phyloP scores from a whole-genome alignment of 2,329 filamentous ascomycete genomes.

The Anthostomella pinea region DNA sequence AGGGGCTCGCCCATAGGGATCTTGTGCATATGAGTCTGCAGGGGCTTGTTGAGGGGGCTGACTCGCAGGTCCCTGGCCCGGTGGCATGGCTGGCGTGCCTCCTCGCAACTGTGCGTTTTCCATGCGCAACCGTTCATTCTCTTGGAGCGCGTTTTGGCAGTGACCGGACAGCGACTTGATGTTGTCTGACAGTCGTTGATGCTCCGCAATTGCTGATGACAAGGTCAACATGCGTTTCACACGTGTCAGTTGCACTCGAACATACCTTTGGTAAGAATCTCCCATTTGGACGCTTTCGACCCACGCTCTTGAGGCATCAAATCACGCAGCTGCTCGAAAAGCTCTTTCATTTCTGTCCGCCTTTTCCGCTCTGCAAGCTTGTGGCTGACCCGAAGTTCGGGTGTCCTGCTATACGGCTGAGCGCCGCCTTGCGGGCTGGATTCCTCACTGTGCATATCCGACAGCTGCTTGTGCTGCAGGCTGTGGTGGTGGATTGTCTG shows the following conservation, averaged over 20 bases:
- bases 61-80: slow-evolving; percentile 20
- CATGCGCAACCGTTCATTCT: slow-evolving; percentile 44
- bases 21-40: slow-evolving; percentile 30
- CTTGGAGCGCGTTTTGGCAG: slow-evolving; percentile 39
- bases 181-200: slow-evolving; percentile 52
- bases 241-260: slow-evolving; percentile 4
- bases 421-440: slow-evolving; percentile 50
- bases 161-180: slow-evolving; percentile 47
- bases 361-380: slow-evolving; percentile 83
- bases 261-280: slow-evolving; percentile 80
- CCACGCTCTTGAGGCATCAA: slow-evolving; percentile 78
- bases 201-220: slow-evolving; percentile 57
- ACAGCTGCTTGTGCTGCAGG: slow-evolving; percentile 71
- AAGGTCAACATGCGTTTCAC: slow-evolving; percentile 14
- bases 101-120: slow-evolving; percentile 48
- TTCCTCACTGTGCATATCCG: slow-evolving; percentile 62
- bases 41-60: slow-evolving; percentile 29
- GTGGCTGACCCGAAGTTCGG: slow-evolving; percentile 78
- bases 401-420: slow-evolving; percentile 79
- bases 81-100: slow-evolving; percentile 21
- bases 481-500: slow-evolving; percentile 68
- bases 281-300: slow-evolving; percentile 86
- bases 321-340: slow-evolving; percentile 77
- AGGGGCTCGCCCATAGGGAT: slow-evolving; percentile 26
- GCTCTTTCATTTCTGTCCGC: slow-evolving; percentile 82